Evolutionary conservation across 1,284 basidiomycete species (phyloP).

Genomic region (Schizophyllum commune): DNA sequence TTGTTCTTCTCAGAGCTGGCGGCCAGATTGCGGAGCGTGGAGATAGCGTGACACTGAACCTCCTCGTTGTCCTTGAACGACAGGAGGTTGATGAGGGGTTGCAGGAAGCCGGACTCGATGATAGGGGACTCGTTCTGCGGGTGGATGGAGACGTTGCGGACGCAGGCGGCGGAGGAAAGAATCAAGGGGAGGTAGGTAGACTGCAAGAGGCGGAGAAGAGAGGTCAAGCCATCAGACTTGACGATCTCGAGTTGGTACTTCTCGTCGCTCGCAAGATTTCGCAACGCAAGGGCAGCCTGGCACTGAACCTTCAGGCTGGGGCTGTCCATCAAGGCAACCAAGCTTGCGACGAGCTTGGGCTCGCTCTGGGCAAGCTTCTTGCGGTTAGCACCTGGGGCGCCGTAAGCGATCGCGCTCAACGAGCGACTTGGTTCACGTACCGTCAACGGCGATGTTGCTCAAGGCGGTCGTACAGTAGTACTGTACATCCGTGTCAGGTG

Average conservation of each 20-base stretch:
- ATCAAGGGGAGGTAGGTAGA: slow-evolving; percentile 99
- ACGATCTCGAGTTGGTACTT: slow-evolving; percentile 99
- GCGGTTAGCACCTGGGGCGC: slow-evolving; percentile 65
- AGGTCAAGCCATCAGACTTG: slow-evolving; percentile 88
- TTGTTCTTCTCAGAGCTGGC: slow-evolving; percentile 99
- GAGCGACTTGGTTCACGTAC: slow-evolving; percentile 29
- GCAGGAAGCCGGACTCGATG: slow-evolving; percentile 96
- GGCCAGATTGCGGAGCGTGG: slow-evolving; percentile 93
- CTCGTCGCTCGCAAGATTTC: slow-evolving; percentile 97
- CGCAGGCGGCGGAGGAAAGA: slow-evolving; percentile 96
- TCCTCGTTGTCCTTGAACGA: slow-evolving; percentile 99
- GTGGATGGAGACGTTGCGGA: slow-evolving; percentile 98
- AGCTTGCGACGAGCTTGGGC: slow-evolving; percentile 90
- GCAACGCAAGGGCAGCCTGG: slow-evolving; percentile 92
- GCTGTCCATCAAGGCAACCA: slow-evolving; percentile 97
- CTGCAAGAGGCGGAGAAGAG: slow-evolving; percentile 90
- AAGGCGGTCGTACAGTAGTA: slow-evolving; percentile 99
- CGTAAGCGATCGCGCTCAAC: slow-evolving; percentile 3
- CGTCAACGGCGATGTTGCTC: slow-evolving; percentile 97
- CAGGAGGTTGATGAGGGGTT: slow-evolving; percentile 92
- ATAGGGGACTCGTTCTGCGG: slow-evolving; percentile 98
- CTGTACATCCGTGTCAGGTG: slow-evolving; percentile 98
- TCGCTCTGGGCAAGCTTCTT: slow-evolving; percentile 95
- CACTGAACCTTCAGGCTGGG: slow-evolving; percentile 98
- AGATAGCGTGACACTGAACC: slow-evolving; percentile 99